These are phyloP conservation scores for Naganishia onofrii DNA, from an alignment of 768 basidiomycete species.

Conservation along the genomic window DNA sequence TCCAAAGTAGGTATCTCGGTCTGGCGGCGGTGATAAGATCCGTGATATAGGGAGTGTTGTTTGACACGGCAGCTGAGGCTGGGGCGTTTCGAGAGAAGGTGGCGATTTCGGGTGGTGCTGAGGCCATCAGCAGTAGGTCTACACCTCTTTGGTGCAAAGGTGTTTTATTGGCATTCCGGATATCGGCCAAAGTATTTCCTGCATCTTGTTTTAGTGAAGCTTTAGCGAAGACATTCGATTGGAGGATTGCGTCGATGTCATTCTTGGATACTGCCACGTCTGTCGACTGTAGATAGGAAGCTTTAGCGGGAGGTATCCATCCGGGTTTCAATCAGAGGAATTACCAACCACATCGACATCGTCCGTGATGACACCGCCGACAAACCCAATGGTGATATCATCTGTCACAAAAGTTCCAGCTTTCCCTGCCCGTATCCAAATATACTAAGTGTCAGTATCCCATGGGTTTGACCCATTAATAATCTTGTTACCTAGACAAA, in stretches of 20 bases:
- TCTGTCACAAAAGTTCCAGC: constrained; percentile 76
- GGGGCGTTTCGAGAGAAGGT: not conserved
- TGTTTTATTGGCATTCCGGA: constrained; percentile 55
- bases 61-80: not conserved
- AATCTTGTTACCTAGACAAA: constrained; percentile 71
- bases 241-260: constrained; percentile 67
- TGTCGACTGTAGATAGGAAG: not conserved
- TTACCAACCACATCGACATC: constrained; percentile 14
- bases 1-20: constrained; percentile 84
- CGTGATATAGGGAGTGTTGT: not conserved
- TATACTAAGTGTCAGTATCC: constrained; percentile 14
- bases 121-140: constrained; percentile 9
- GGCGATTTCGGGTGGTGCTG: constrained; percentile 4
- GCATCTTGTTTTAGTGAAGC: constrained; percentile 54
- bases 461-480: not conserved
- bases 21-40: constrained; percentile 1
- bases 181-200: constrained; percentile 50
- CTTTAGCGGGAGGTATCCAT: constrained; percentile 48
- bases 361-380: constrained; percentile 60
- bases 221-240: constrained; percentile 64
- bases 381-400: constrained; percentile 75
- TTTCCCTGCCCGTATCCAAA: constrained; percentile 61
- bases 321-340: not conserved
- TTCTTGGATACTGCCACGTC: constrained; percentile 19
- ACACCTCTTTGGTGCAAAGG: constrained; percentile 18